A percentile compares a stretch with the other conserved stretches of the same genome.
These are phyloP conservation scores for Collybiopsis confluens DNA, from an alignment of 768 basidiomycete species.

Conservation along the genomic window DNA sequence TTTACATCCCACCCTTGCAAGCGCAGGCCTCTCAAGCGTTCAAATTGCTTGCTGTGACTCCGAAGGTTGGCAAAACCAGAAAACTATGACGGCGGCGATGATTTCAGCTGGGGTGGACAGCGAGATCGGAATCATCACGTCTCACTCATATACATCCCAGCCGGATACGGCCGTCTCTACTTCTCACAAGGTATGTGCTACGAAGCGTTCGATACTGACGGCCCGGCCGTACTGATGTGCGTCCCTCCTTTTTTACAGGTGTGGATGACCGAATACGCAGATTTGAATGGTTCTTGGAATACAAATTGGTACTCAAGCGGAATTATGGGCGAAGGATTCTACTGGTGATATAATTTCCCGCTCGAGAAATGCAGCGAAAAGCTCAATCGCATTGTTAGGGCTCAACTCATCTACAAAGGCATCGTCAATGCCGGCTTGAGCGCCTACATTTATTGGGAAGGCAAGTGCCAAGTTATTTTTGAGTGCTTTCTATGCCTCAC, in stretches of 20 bases:
- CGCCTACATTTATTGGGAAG: slow-evolving; percentile 12
- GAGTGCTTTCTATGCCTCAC: too few relatives aligned
- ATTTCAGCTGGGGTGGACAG: slow-evolving; percentile 10
- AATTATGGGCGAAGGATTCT: slow-evolving; percentile 10
- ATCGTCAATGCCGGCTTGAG: slow-evolving; percentile 11
- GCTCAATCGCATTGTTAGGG: background rate
- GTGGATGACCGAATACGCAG: slow-evolving; percentile 11
- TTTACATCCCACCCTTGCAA: slow-evolving; percentile 9
- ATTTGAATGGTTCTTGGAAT: slow-evolving; percentile 11
- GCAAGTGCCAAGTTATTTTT: too few relatives aligned
- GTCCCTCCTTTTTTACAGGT: background rate
- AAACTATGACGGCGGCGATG: slow-evolving; percentile 11
- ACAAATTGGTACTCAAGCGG: slow-evolving; percentile 8
- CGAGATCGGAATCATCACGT: slow-evolving; percentile 9
- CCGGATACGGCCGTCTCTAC: slow-evolving; percentile 9
- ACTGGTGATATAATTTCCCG: slow-evolving; percentile 3
- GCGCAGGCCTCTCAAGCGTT: slow-evolving; percentile 6
- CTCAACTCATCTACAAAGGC: slow-evolving; percentile 13
- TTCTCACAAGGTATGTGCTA: slow-evolving; percentile 2
- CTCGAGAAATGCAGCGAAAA: background rate
- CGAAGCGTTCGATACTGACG: background rate
- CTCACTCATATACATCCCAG: slow-evolving; percentile 7
- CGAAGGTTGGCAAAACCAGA: slow-evolving; percentile 13
- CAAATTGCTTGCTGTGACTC: slow-evolving; percentile 11
- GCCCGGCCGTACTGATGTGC: background rate